These are phyloP conservation scores for Fusarium albidum DNA, from an alignment of 2,329 filamentous ascomycete species.

Conservation along the genomic window DNA sequence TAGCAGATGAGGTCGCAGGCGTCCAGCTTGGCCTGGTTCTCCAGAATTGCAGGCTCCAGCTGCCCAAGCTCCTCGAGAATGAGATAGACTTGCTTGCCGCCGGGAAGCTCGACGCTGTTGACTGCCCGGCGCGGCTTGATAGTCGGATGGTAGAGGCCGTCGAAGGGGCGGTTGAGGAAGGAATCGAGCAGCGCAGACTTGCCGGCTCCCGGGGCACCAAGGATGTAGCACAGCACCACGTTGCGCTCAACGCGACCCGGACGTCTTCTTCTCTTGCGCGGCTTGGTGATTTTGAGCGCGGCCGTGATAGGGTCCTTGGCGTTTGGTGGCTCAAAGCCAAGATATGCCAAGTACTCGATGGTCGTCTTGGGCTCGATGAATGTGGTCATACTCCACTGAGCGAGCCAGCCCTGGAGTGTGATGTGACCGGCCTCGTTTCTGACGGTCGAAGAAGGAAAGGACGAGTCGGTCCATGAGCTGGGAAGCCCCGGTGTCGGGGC, in stretches of 20 bases:
- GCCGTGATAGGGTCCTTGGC: constrained; percentile 79
- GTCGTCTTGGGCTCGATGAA: constrained; percentile 96
- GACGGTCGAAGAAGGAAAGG: constrained; percentile 92
- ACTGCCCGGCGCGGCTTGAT: constrained; percentile 94
- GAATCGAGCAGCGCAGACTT: constrained; percentile 92
- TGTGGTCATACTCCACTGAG: constrained; percentile 99
- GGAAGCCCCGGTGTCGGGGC: constrained; percentile 92
- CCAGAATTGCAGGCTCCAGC: constrained; percentile 91
- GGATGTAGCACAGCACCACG: constrained; percentile 91
- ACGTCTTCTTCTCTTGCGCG: constrained; percentile 83
- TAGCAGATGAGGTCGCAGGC: constrained; percentile 95
- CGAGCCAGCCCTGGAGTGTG: constrained; percentile 96
- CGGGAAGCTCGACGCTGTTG: constrained; percentile 94
- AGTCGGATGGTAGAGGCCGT: constrained; percentile 84
- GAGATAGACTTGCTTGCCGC: constrained; percentile 95
- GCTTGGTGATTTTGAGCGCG: constrained; percentile 91
- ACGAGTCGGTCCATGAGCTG: constrained; percentile 84
- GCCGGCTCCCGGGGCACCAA: constrained; percentile 85
- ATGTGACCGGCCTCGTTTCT: constrained; percentile 95
- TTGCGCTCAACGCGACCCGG: constrained; percentile 91
- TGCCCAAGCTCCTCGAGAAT: constrained; percentile 96
- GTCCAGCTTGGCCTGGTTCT: constrained; percentile 89
- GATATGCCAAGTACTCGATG: constrained; percentile 92
- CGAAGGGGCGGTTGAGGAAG: constrained; percentile 90
- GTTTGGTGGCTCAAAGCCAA: constrained; percentile 88